Evolutionary conservation across 1,284 basidiomycete genomes (phyloP).

Genomic region (Marasmius tenuissimus): DNA sequence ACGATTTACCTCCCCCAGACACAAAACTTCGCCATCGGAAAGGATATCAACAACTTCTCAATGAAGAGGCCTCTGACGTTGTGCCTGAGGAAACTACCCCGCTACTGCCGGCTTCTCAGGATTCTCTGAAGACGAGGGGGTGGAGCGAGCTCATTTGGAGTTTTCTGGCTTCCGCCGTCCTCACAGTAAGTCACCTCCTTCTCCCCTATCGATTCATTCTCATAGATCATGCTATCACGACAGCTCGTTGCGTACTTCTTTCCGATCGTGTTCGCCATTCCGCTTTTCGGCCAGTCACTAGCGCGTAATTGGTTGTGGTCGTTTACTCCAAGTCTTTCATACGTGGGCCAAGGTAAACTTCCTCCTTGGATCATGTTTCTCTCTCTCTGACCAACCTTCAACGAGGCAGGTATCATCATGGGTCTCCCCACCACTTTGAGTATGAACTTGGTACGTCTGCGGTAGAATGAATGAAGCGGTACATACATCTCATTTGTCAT

Average conservation of each 20-base stretch:
- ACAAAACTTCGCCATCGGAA: constrained; percentile 49
- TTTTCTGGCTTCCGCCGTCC: constrained; percentile 65
- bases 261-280: constrained; percentile 87
- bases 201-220: too few species aligned
- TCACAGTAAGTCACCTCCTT: constrained; percentile 59
- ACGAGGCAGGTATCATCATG: constrained; percentile 86
- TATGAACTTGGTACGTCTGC: constrained; percentile 75
- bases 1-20: constrained; percentile 68
- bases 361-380: not conserved
- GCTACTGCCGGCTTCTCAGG: constrained; percentile 23
- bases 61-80: constrained; percentile 26
- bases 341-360: constrained; percentile 80
- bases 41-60: constrained; percentile 43
- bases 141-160: constrained; percentile 77
- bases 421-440: constrained; percentile 91
- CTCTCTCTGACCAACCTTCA: not conserved
- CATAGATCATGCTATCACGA: not conserved
- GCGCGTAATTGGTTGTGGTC: constrained; percentile 93
- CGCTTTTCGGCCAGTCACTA: constrained; percentile 85
- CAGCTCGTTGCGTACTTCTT: constrained; percentile 83
- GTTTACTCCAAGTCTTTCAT: constrained; percentile 90
- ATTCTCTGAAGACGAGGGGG: constrained; percentile 56
- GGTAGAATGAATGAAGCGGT: not conserved
- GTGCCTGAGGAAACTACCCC: constrained; percentile 24
- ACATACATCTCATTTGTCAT: not conserved